Conservation (phyloP, 495 filamentous ascomycete species). For the Hypoxylon crocopeplum region DNA sequence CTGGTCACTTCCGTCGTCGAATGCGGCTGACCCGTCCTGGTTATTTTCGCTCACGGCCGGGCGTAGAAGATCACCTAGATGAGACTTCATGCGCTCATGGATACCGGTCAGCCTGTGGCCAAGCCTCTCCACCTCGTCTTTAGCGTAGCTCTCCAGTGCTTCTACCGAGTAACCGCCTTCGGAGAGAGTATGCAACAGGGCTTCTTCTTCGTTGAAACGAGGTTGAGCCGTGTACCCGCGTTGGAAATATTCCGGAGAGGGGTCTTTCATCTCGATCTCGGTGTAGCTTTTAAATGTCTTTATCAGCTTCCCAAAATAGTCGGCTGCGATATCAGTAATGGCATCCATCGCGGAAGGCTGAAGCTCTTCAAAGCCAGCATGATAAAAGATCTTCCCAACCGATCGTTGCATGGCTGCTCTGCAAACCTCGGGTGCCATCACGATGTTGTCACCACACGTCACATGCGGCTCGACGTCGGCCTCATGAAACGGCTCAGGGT, state of each 20-base stretch:
- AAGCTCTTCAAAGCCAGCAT: constrained; percentile 96
- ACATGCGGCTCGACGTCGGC: constrained; percentile 84
- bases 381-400: constrained; percentile 92
- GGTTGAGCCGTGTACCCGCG: constrained; percentile 52
- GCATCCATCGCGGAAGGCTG: constrained; percentile 93
- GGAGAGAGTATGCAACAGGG: constrained; percentile 82
- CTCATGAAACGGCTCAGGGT: constrained; percentile 89
- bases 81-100: constrained; percentile 89
- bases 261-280: constrained; percentile 73
- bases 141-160: constrained; percentile 83
- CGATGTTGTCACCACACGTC: constrained; percentile 82
- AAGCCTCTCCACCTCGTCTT: constrained; percentile 91
- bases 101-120: constrained; percentile 81
- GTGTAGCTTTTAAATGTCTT: constrained; percentile 79
- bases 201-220: constrained; percentile 79
- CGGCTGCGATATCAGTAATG: constrained; percentile 86
- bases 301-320: constrained; percentile 86
- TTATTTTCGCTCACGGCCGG: constrained; percentile 82
- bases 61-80: constrained; percentile 88
- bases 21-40: constrained; percentile 85
- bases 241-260: constrained; percentile 43
- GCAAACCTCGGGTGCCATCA: constrained; percentile 81
- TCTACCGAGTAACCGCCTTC: constrained; percentile 85
- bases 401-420: constrained; percentile 86
- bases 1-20: constrained; percentile 96